Base-by-base conservation (phyloP, 495 filamentous ascomycete species). In the Penicillium bialowiezense region DNA sequence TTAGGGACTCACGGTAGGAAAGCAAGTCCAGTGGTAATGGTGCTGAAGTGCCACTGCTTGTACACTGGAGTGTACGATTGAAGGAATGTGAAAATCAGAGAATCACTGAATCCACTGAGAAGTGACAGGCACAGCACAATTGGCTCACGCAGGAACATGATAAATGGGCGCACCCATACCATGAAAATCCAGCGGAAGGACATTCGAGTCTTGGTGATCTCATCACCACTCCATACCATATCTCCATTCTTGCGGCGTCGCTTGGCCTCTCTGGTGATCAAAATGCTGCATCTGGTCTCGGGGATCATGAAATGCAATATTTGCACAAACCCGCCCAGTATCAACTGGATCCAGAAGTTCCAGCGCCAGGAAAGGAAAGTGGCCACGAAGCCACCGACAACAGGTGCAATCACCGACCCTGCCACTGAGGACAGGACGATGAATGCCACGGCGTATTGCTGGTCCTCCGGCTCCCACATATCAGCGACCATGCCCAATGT, bases 401-500 rank as follows among this genome's bases (percentile, higher is more conserved):
- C 78, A 0, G 90, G 87, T 3, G 89, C 90, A 10, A 92, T 70
- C 21, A 87, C 78, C 0, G 87, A 88, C 13, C 88, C 88, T 35
- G 79, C 78, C n/a, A 90, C 87, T 0, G 85, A 89, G 2, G 85
- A 88, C 52, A 91, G 77, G n/a, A 90, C 86, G 47, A 90, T 78
- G 51, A 74, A 91, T 0, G 87, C 86, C 18, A 89, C 82, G 1
- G 85, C 87, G 35, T 63, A 74, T 33, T 70, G 64, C 60, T 91
- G 88, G 10, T 76, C 71, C 48, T 89, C 79, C 3, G 86, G 63
- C 51, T 90, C 83, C 72, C 80, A 92, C 75, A 91, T 79, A 55
- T 92, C 88, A 20, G 88, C 88, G n/a, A 89, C 80, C 85, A 92
- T 89, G 14, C 88, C 88, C 1, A 92, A 78, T 0, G 88, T 92